Base-by-base conservation (phyloP, 1,139 yeast genomes). In the Candida dubliniensis region DNA sequence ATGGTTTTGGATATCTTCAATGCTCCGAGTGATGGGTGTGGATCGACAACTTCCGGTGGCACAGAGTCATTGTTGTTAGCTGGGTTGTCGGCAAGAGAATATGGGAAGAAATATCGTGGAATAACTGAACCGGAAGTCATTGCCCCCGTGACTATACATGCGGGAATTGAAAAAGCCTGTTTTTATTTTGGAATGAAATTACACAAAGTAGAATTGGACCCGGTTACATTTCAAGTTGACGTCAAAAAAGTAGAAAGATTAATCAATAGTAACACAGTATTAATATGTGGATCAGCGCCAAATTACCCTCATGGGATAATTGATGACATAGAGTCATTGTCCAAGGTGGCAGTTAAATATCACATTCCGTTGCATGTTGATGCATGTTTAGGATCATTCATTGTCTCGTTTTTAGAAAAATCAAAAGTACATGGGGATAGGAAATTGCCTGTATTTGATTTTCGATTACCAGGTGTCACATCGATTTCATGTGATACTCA, bases 401-500 rank as follows among this genome's bases (percentile, higher is more conserved):
- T 91, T 39, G 88, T 89, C 31, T 82, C 96, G 1, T 90, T 85
- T 63, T 79, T 88, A 67, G 82, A 81, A 48, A 76, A 77, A 46
- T 78, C 90, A 2, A 81, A 82, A 3, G 79, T 82, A 46, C 77
- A 77, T 39, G 76, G 67, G 3, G 57, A 58, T 33, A 50, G 38
- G 5, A 62, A 33, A 11, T 59, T 82, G 1, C 91, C 95, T 12
- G 57, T 69, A 13, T 91, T 91, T 66, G 99, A 93, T 63, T 93
- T 93, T 66, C 71, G 95, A 51, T 76, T 89, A 2, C 85, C 89
- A 0, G 98, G 98, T 34, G 98, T 93, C n/a, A 93, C 98, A 1
- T 90, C 97, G 3, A 91, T 93, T 48, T 87, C 96, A 10, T 93
- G 98, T 66, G 99, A 93, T 61, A 91, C 98, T 13, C 99, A 93